Evolutionary conservation across 768 basidiomycete species (phyloP).

Genomic region (Boletus sp.): DNA sequence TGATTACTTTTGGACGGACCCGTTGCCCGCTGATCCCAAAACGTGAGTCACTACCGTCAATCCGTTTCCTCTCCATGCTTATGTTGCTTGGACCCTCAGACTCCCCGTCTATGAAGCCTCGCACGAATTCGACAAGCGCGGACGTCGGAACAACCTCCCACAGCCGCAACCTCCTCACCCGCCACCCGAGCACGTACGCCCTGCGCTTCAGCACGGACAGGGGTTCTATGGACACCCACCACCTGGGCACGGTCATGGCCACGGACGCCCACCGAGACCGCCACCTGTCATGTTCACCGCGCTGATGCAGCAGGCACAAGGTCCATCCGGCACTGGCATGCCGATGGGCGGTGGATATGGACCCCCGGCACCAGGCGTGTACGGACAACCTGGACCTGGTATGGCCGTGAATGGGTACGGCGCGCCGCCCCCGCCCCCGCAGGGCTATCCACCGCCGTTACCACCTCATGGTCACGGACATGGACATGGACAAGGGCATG

Average conservation of each 20-base stretch:
- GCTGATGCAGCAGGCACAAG: conserved; percentile 29
- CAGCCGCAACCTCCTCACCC: conserved; percentile 26
- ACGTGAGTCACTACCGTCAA: conserved; percentile 45
- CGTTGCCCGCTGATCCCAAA: conserved; percentile 82
- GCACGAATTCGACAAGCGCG: conserved; percentile 78
- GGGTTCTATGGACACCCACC: conserved; percentile 33
- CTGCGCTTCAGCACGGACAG: conserved; percentile 31
- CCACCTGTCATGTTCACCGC: conserved; percentile 29
- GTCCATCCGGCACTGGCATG: conserved; percentile 7
- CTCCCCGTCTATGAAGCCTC: conserved; percentile 78
- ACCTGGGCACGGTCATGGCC: conserved; percentile 25
- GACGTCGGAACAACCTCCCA: conserved; percentile 46
- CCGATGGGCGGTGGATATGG: conserved; percentile 15
- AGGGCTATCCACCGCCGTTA: conserved; percentile 20
- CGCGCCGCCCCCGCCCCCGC: conserved; percentile 11
- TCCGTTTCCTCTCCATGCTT: background rate
- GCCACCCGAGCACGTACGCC: conserved; percentile 34
- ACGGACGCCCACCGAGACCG: conserved; percentile 31
- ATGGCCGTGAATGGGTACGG: conserved; percentile 17
- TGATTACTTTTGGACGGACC: conserved; percentile 92
- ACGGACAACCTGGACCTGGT: conserved; percentile 12
- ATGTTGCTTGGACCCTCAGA: conserved; percentile 33
- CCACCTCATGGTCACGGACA: conserved; percentile 10
- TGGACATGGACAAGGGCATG: conserved; percentile 4
- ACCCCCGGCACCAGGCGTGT: conserved; percentile 10